Evolutionary conservation across 257 asterid species (phyloP).

Genomic region (Mitragyna speciosa): DNA sequence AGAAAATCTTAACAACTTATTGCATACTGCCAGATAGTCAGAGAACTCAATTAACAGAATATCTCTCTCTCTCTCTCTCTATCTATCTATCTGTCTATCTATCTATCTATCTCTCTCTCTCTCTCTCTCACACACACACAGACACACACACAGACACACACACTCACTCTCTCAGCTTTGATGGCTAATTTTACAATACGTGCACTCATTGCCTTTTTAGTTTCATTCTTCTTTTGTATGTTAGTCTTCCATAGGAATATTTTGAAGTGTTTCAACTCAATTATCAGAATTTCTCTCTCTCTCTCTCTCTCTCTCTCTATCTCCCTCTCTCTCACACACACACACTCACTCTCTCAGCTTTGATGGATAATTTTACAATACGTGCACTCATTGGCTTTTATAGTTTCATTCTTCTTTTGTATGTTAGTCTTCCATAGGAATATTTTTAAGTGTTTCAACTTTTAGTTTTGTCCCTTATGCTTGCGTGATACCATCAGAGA

Average conservation of each 20-base stretch:
- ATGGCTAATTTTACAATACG: background rate
- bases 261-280: background rate
- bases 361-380: background rate
- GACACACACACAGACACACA: background rate
- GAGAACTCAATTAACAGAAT: background rate
- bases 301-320: background rate
- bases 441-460: background rate
- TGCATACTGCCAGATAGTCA: background rate
- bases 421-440: background rate
- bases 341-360: background rate
- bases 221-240: background rate
- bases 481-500: background rate
- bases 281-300: too few species aligned
- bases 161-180: background rate
- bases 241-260: background rate
- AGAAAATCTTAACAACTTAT: background rate
- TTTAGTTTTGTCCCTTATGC: background rate
- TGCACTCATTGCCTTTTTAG: background rate
- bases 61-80: background rate
- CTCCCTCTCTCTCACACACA: background rate
- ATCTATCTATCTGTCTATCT: background rate
- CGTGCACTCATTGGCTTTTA: background rate
- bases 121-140: background rate
- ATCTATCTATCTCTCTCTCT: background rate
- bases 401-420: too few species aligned